A percentile compares a stretch with the other conserved stretches of the same genome.
Conservation (phyloP, 805 yeast genomes). For the Yamadazyma scolyti region DNA sequence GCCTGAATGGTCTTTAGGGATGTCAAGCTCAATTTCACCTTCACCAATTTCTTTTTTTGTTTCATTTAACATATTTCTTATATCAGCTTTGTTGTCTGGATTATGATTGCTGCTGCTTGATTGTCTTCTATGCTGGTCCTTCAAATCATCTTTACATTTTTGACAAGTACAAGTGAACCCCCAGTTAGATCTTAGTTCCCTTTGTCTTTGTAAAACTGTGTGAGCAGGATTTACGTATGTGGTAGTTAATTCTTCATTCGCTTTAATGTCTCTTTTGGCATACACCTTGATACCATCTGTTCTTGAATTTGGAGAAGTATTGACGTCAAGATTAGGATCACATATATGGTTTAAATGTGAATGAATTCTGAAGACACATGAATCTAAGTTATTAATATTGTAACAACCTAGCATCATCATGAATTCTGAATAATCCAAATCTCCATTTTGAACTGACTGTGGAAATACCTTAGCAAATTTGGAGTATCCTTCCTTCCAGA, state of each 20-base stretch:
- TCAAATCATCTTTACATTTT: conserved; percentile 58
- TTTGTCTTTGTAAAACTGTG: conserved; percentile 58
- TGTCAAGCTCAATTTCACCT: conserved; percentile 39
- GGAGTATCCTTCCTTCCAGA: conserved; percentile 59
- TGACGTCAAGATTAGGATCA: conserved; percentile 62
- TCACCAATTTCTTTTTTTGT: conserved; percentile 40
- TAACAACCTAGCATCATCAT: conserved; percentile 64
- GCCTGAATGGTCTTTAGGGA: conserved; percentile 33
- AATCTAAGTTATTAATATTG: conserved; percentile 69
- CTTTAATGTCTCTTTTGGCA: conserved; percentile 54
- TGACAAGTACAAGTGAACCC: conserved; percentile 71
- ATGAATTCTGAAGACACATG: conserved; percentile 56
- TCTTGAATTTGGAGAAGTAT: conserved; percentile 34
- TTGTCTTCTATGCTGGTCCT: conserved; percentile 42
- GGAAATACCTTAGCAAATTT: conserved; percentile 51
- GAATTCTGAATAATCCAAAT: conserved; percentile 48
- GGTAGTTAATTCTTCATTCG: conserved; percentile 66
- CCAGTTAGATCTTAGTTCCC: conserved; percentile 69
- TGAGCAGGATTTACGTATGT: conserved; percentile 68
- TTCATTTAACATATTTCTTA: conserved; percentile 45
- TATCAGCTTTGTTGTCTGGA: conserved; percentile 27
- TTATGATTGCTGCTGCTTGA: conserved; percentile 14
- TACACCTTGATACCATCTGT: conserved; percentile 55
- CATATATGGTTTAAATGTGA: conserved; percentile 78
- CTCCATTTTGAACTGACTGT: conserved; percentile 13